Evolutionary conservation across 2,329 filamentous ascomycete species (phyloP).

Genomic region (Talaromyces atroroseus): DNA sequence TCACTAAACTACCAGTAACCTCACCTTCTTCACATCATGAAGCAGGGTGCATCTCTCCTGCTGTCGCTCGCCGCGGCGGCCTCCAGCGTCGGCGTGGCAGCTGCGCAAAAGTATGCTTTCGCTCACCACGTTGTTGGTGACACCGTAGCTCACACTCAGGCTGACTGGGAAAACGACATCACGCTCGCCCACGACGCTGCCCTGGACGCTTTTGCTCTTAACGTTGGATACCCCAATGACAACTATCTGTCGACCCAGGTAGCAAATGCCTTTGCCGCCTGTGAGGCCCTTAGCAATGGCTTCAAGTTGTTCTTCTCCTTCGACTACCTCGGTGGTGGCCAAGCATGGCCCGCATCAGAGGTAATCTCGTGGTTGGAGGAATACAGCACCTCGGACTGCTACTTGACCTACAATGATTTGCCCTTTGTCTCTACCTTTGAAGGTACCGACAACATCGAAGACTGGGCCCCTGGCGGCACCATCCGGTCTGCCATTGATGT

Average conservation of each 20-base stretch:
- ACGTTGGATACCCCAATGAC: constrained; percentile 25
- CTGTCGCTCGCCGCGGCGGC: constrained; percentile 4
- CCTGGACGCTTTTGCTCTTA: constrained; percentile 41
- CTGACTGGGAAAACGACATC: constrained; percentile 25
- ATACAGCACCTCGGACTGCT: constrained; percentile 23
- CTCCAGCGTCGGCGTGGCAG: constrained; percentile 1
- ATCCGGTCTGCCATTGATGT: constrained; percentile 24
- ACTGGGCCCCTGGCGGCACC: constrained; percentile 32
- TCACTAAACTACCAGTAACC: neutral
- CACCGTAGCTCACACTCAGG: constrained; percentile 7
- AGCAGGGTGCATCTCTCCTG: constrained; percentile 6
- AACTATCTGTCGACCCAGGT: constrained; percentile 18
- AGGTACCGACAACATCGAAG: constrained; percentile 35
- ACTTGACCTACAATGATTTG: constrained; percentile 16
- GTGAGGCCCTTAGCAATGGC: constrained; percentile 17
- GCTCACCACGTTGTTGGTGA: constrained; percentile 27
- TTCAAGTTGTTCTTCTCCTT: constrained; percentile 36
- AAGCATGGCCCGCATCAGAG: constrained; percentile 24
- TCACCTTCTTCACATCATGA: constrained; percentile 6
- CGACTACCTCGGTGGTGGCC: constrained; percentile 30
- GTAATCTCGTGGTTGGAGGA: constrained; percentile 22
- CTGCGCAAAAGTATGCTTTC: constrained; percentile 19
- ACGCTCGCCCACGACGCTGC: constrained; percentile 28
- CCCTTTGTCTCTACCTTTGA: constrained; percentile 43
- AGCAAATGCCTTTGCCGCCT: constrained; percentile 23